These are phyloP conservation scores for Tylopilus sp. DNA, from an alignment of 768 basidiomycete genomes.

Conservation along the genomic window DNA sequence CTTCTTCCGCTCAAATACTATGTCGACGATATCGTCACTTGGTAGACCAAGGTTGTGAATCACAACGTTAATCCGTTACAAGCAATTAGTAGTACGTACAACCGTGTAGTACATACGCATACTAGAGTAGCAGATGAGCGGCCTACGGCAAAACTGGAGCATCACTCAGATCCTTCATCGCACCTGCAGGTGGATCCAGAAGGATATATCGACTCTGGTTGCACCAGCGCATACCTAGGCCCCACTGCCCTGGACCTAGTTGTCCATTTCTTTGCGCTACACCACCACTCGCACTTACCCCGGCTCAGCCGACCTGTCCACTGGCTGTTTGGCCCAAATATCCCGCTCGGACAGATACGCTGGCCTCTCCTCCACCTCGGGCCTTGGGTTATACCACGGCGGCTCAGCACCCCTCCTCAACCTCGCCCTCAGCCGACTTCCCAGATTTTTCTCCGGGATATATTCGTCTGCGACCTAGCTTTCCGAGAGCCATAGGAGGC, in stretches of 20 bases:
- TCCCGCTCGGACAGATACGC: constrained; percentile 22
- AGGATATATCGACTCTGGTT: constrained; percentile 18
- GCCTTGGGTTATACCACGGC: constrained; percentile 27
- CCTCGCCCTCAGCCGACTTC: constrained; percentile 14
- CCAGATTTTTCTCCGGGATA: constrained; percentile 33
- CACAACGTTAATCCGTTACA: too few species aligned
- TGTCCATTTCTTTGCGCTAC: too few species aligned
- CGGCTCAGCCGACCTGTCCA: not conserved
- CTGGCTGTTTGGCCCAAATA: constrained; percentile 23
- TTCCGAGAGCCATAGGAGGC: constrained; percentile 43
- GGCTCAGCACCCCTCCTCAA: constrained; percentile 19
- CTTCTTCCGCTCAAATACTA: too few species aligned
- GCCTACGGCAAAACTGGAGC: not conserved
- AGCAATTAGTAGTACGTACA: too few species aligned
- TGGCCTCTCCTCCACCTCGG: constrained; percentile 2
- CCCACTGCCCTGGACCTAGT: not conserved
- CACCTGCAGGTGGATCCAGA: constrained; percentile 11
- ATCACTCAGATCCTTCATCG: not conserved
- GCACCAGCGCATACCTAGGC: constrained; percentile 20
- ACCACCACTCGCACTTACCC: not conserved
- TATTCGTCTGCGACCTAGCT: constrained; percentile 44
- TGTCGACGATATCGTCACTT: too few species aligned
- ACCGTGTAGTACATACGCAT: too few species aligned
- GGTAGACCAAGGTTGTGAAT: too few species aligned
- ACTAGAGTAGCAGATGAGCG: too few species aligned